phyloP scores from a whole-genome alignment of 2,329 filamentous ascomycete genomes.

The Clarireedia paspali region DNA sequence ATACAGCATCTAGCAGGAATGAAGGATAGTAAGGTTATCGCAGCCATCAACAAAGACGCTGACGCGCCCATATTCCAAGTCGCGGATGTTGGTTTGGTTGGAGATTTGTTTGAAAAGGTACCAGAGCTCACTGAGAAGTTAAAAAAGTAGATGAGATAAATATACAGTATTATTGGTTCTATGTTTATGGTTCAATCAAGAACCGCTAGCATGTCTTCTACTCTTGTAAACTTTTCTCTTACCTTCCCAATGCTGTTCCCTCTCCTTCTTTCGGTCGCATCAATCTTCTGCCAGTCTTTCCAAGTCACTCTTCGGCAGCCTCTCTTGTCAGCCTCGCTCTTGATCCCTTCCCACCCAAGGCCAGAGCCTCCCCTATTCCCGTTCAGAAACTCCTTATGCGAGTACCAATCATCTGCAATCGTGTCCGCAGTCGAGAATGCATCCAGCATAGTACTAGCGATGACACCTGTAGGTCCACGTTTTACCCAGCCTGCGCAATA shows the following conservation, averaged over 20 bases:
- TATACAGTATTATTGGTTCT: constrained; percentile 5
- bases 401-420: constrained; percentile 69
- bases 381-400: constrained; percentile 40
- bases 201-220: constrained; percentile 49
- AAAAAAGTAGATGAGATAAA: constrained; percentile 39
- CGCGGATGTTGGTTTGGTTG: constrained; percentile 90
- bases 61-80: constrained; percentile 99
- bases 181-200: constrained; percentile 31
- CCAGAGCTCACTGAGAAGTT: constrained; percentile 95
- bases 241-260: constrained; percentile 65
- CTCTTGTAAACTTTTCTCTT: constrained; percentile 61
- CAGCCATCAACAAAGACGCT: constrained; percentile 94
- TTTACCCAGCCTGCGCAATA: constrained; percentile 98
- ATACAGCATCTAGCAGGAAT: constrained; percentile 98
- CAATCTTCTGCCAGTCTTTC: constrained; percentile 81
- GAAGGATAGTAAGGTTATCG: constrained; percentile 99
- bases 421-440: constrained; percentile 84
- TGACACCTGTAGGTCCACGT: constrained; percentile 87
- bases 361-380: constrained; percentile 32
- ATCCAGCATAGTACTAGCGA: constrained; percentile 92
- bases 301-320: constrained; percentile 63
- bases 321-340: constrained; percentile 45
- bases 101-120: constrained; percentile 91
- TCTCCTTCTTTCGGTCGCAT: constrained; percentile 62
- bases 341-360: constrained; percentile 72